A percentile compares a stretch with the other conserved stretches of the same genome.
Conservation (phyloP, 2,329 filamentous ascomycete species). For the Ascochyta clinopodiicola region DNA sequence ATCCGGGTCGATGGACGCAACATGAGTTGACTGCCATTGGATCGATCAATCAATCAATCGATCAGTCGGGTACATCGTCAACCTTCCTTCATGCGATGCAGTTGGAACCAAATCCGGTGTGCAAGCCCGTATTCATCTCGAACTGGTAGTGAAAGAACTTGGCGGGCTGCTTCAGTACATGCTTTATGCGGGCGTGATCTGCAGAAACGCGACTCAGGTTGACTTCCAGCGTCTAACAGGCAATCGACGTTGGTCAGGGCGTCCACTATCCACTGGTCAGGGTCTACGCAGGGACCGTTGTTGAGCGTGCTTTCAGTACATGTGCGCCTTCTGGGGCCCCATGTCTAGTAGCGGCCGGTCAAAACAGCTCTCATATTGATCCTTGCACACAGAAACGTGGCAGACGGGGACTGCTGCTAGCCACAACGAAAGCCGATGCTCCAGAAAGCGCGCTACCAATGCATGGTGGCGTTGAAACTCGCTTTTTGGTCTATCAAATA, state of each 20-base stretch:
- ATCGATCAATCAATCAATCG: constrained; percentile 8
- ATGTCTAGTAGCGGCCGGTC: neutral
- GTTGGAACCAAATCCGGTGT: neutral
- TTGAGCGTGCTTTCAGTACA: neutral
- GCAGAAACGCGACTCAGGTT: constrained; percentile 1
- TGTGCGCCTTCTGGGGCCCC: neutral
- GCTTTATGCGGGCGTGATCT: constrained; percentile 2
- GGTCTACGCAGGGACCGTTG: neutral
- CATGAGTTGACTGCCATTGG: neutral
- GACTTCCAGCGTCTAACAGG: neutral
- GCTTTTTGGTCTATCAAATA: neutral
- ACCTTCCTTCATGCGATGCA: neutral
- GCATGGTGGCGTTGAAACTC: neutral
- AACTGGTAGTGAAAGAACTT: neutral
- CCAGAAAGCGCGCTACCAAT: neutral
- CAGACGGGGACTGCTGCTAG: neutral
- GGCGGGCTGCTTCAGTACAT: neutral
- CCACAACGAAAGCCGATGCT: neutral
- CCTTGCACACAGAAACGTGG: neutral
- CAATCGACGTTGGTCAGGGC: neutral
- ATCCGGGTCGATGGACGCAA: neutral
- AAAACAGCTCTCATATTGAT: neutral
- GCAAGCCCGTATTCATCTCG: neutral
- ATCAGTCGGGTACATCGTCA: neutral
- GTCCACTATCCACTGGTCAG: neutral